Evolutionary conservation across 2,329 filamentous ascomycete genomes (phyloP).

Genomic region (Didymella lethalis): DNA sequence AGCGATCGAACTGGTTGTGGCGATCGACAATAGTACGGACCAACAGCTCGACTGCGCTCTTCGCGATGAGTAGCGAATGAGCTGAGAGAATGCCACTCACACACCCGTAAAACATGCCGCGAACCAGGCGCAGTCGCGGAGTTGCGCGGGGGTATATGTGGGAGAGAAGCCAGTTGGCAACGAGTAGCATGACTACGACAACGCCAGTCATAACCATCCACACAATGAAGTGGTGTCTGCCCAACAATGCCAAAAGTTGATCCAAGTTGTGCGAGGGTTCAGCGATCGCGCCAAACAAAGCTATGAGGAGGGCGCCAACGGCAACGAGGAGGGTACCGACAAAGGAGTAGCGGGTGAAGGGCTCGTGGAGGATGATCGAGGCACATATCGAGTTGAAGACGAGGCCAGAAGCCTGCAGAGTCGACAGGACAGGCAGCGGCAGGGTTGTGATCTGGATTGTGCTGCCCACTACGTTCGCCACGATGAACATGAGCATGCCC

Average conservation of each 20-base stretch:
- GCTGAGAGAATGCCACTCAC: slow-evolving; percentile 91
- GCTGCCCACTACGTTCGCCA: slow-evolving; percentile 92
- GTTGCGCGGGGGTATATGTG: slow-evolving; percentile 56
- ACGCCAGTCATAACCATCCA: slow-evolving; percentile 88
- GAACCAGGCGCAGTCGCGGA: slow-evolving; percentile 74
- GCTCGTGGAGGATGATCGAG: slow-evolving; percentile 88
- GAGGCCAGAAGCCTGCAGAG: slow-evolving; percentile 86
- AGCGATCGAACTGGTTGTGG: slow-evolving; percentile 91
- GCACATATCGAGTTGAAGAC: slow-evolving; percentile 99
- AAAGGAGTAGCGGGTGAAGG: slow-evolving; percentile 93
- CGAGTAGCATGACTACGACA: slow-evolving; percentile 73
- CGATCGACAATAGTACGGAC: slow-evolving; percentile 85
- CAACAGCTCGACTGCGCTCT: slow-evolving; percentile 93
- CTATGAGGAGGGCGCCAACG: slow-evolving; percentile 87
- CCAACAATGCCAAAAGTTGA: slow-evolving; percentile 80
- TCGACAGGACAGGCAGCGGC: slow-evolving; percentile 91
- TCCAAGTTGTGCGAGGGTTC: slow-evolving; percentile 88
- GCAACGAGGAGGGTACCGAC: slow-evolving; percentile 89
- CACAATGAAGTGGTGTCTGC: slow-evolving; percentile 76
- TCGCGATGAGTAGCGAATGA: slow-evolving; percentile 90
- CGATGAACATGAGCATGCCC: slow-evolving; percentile 96
- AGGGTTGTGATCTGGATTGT: slow-evolving; percentile 97
- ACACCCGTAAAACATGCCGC: slow-evolving; percentile 86
- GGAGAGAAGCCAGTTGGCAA: slow-evolving; percentile 53
- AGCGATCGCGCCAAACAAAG: slow-evolving; percentile 90